Percentiles rank a stretch among this genome's conserved stretches.
These are phyloP conservation scores for Fusarium proliferatum DNA, from an alignment of 2,329 filamentous ascomycete genomes.

Conservation along the genomic window DNA sequence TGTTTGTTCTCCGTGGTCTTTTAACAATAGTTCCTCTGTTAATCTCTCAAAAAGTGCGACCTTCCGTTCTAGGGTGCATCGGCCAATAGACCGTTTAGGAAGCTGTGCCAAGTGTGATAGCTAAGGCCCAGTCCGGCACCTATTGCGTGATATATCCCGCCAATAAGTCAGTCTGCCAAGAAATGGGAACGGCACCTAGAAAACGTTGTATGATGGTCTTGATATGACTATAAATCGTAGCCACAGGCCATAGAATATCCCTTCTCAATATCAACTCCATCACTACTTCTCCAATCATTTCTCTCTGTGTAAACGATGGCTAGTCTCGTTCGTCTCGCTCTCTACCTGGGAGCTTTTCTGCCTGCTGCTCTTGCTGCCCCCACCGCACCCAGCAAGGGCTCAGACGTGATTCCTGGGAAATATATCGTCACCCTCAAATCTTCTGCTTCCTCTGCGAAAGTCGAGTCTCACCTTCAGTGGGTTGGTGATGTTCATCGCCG, in stretches of 20 bases:
- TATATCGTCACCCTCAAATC: neutral
- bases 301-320: neutral
- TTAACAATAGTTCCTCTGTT: neutral
- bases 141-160: neutral
- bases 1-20: neutral
- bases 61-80: neutral
- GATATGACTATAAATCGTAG: neutral
- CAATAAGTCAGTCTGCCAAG: neutral
- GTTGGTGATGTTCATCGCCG: neutral
- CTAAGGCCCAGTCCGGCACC: neutral
- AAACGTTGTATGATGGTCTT: neutral
- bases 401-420: neutral
- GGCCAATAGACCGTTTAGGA: neutral
- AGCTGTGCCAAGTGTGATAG: neutral
- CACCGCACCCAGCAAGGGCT: neutral
- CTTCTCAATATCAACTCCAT: neutral
- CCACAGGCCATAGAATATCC: neutral
- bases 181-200: neutral
- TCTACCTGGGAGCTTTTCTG: neutral
- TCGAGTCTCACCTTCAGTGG: neutral
- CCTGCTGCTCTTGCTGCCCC: neutral
- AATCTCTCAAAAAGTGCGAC: neutral
- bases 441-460: neutral
- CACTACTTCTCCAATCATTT: neutral
- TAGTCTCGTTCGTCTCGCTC: neutral